Evolutionary conservation across 106 monocot species (phyloP), one percentile per base, ranked within the genome.

Genomic region (Apostasia ramifera): DNA sequence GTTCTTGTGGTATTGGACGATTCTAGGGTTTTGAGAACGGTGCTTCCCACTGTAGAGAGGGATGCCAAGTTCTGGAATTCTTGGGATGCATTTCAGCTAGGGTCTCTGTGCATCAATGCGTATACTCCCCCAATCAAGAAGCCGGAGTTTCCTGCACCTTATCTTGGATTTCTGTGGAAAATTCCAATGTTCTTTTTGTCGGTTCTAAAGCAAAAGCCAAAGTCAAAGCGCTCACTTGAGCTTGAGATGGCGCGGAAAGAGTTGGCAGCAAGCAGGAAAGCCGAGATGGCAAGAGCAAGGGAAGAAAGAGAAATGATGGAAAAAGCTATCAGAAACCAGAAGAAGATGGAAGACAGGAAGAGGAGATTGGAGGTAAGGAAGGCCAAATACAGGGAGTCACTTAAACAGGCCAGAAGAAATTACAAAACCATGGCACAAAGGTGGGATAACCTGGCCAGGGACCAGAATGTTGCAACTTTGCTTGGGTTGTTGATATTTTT

Each of bases 1-100:
- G 83, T 92, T 11, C 83, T 92, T 5, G 85, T 85, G 9, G 85
- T 92, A 44, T 71, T 92, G 26, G 77, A 88, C 1, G 88, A 92
- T 71, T 85, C 82, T 61, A 75, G 81, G 53, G 92, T 92, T 70
- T 40, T 92, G 12, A 51, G 88, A 13, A 77, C 85, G 1, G 83
- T 81, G 14, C 74, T 92, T 5, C 92, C 92, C 2, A 63, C 82
- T 0, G 40, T 69, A 2, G 85, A 88, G 69, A 64, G 88, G 44
- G 92, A 92, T 52, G 68, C 52, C 53, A 85, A 74, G 69, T 92
- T 92, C 74, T 92, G 88, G 92, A 62, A 63, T 6, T 55, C 55
- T 7, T 92, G 92, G 92, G 88, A 92, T 47, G 7, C 60, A 12
- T 49, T 85, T 70, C 63, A 74, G 61, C 56, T 92, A 44, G 66